Base-by-base conservation (phyloP, 768 basidiomycete species). In the Xerocomellus dryophilus region DNA sequence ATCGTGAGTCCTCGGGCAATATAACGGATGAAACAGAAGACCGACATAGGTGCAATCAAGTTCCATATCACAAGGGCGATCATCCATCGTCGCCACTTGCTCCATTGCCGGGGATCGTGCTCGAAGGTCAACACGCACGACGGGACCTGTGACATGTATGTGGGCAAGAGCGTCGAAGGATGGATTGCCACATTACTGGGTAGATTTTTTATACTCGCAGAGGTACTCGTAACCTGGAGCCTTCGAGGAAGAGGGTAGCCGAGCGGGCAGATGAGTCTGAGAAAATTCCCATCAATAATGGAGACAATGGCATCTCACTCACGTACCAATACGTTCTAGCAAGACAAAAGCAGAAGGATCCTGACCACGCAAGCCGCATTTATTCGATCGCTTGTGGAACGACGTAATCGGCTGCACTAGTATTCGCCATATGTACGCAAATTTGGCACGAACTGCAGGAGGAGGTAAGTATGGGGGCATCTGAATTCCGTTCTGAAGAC, bases 21-120 rank as follows among this genome's bases (percentile, higher is more conserved):
- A 57, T n/a, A 29, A 44, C 8, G 7, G 11, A 51, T 32, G 18
- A 58, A 55, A 48, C 15, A 32, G 32, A 32, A 25, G 25, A 58
- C 66, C 27, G 12, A 68, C 66, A 68, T 55, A 2, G 59, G 66
- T 21, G 67, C 64, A 35, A 66, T 64, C 32, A 60, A 43, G 38
- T 68, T 66, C 62, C 62, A 64, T 38, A 68, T 57, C 3, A 66
- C 58, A 39, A 64, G 51, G 32, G 64, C 54, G 31, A 68, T 66
- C 27, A 10, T 25, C 25, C 25, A 25, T 25, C 25, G 25, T 25
- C 25, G 25, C 25, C 25, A 25, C 25, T 25, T 25, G 5, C 25
- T 25, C 25, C 25, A 25, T 25, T 25, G 25, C 25, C 25, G 25
- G 25, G 25, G 25, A 25, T 25, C 25, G 5, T 25, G 25, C 25